Percentiles rank a stretch among this genome's conserved stretches.
phyloP scores from a whole-genome alignment of 2,329 filamentous ascomycete species.

The Beauveria rudraprayagi region DNA sequence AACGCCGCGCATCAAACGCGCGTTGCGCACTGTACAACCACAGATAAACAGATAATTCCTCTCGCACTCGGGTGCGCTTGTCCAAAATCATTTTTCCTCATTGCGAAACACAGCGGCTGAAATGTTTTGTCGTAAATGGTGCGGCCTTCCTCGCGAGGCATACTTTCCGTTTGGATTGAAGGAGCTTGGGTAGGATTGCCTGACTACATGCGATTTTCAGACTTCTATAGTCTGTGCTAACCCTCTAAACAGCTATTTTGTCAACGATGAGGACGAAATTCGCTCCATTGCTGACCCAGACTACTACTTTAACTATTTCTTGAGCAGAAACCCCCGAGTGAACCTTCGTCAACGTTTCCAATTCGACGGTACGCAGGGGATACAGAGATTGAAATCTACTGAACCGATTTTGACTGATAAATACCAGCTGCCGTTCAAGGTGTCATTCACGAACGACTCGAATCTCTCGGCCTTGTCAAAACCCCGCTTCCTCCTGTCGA shows the following conservation, averaged over 20 bases:
- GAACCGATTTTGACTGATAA: background rate
- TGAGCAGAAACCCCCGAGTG: constrained; percentile 65
- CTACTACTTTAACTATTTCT: constrained; percentile 65
- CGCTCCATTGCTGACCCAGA: constrained; percentile 60
- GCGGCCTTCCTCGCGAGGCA: constrained; percentile 62
- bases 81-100: background rate
- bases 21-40: constrained; percentile 13
- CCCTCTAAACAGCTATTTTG: constrained; percentile 56
- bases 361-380: constrained; percentile 54
- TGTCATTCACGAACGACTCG: constrained; percentile 55
- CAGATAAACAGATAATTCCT: constrained; percentile 11
- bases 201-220: background rate
- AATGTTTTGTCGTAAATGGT: constrained; percentile 71
- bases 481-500: constrained; percentile 49
- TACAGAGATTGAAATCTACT: background rate
- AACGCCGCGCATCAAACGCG: background rate
- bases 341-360: constrained; percentile 69
- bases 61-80: constrained; percentile 13
- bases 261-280: constrained; percentile 69
- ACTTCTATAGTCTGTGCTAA: background rate
- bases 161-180: constrained; percentile 57
- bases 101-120: background rate
- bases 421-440: constrained; percentile 51
- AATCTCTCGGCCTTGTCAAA: constrained; percentile 49
- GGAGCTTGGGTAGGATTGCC: constrained; percentile 54